Evolutionary conservation across 1,284 basidiomycete genomes (phyloP), one percentile per base, ranked within the genome.

Genomic region (Trichosporon faecale): DNA sequence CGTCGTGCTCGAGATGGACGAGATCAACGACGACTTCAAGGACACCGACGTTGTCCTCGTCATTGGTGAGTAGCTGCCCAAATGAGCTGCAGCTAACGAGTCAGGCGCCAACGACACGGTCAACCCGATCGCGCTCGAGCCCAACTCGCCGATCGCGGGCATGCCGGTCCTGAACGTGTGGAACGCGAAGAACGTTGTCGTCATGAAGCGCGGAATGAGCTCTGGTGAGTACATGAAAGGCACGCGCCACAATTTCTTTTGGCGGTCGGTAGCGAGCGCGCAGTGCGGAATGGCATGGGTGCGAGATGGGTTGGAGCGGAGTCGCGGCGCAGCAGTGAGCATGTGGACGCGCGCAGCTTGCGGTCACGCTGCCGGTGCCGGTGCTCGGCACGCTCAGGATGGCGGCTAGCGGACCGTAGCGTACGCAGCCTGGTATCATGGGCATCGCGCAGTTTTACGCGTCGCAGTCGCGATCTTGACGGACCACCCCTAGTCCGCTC

Each of bases 161-260:
- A 94, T 94, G 92, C 91, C 92, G 11, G 92, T 94, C 25, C 85
- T 94, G 70, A 90, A 93, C 74, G 92, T 90, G 7, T 94, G 92
- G 92, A 92, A 93, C 88, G 91, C 90, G 80, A 93, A 93, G 81
- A 90, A 93, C 77, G 91, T 93, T 49, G 87, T 94, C 66, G 91
- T 94, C 37, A 94, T 94, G 92, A 94, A 94, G 84, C 87, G 92
- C 73, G 91, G 92, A 64, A 89, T 94, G 87, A 88, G 91, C 6
- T 65, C 55, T 46, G 68, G 68, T 76, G 65, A 73, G 74, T 76
- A 1, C 7, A 31, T 6, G 27, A 37, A 8, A 16, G 29, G 33
- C 31, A 44, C 61, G 29, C 23, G 61, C 33, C 61, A 40, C 61
- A 64, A 14, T 23, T 16, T 31, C 27, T 16, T 44, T 44, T 44